Conservation (phyloP, 108 stramenopile species). For the Pelagomonas calceolata region DNA sequence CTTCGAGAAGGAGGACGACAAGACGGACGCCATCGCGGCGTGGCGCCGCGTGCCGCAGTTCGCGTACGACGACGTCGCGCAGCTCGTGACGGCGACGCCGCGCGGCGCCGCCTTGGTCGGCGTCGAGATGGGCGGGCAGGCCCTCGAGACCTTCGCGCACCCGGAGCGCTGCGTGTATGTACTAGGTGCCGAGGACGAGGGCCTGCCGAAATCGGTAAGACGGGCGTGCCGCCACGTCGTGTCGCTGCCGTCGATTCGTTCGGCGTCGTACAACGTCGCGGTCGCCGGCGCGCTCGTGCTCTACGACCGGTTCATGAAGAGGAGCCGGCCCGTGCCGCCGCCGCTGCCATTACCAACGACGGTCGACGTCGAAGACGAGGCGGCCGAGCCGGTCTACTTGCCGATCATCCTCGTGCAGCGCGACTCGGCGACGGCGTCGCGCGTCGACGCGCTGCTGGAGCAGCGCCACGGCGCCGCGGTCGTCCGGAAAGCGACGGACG, state of each 20-base stretch:
- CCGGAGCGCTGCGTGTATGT: slow-evolving; percentile 36
- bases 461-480: too few relatives aligned
- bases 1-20: slow-evolving; percentile 12
- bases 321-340: not conserved
- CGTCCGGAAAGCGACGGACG: too few relatives aligned
- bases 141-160: slow-evolving; percentile 26
- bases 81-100: too few relatives aligned
- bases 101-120: slow-evolving; percentile 19
- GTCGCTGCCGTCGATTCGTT: slow-evolving; percentile 8
- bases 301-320: slow-evolving; percentile 34
- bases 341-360: too few relatives aligned
- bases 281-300: slow-evolving; percentile 39
- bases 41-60: too few relatives aligned
- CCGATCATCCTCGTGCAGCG: too few relatives aligned
- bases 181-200: slow-evolving; percentile 36
- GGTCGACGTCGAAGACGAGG: too few relatives aligned
- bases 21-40: too few relatives aligned
- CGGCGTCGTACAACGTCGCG: slow-evolving; percentile 38
- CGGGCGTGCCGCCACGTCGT: slow-evolving; percentile 30
- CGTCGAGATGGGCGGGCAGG: slow-evolving; percentile 41
- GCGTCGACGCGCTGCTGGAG: too few relatives aligned
- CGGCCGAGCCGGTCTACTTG: too few relatives aligned
- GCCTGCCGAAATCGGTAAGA: slow-evolving; percentile 29
- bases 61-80: too few relatives aligned
- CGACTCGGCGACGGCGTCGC: too few relatives aligned